Evolutionary conservation across 179 eudicot species (phyloP), one percentile per base, ranked within the genome.

Genomic region (Amaranthus tricolor): DNA sequence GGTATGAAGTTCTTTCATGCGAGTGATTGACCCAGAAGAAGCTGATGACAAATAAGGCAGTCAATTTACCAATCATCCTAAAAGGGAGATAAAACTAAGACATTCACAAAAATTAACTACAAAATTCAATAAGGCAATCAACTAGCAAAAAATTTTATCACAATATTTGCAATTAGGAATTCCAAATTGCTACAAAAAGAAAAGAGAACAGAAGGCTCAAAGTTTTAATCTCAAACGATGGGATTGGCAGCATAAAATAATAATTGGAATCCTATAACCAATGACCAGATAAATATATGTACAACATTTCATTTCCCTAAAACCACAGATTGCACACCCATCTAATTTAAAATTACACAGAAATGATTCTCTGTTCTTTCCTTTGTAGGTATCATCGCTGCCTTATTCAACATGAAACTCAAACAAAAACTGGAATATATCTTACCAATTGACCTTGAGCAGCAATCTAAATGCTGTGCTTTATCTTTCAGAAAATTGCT

Each of bases 21-120:
- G 80, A 72, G 73, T 12, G 13, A 61, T 65, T 15, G 83, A 62
- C 54, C 76, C 84, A 40, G 79, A 62, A 56, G 88, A 79, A 69
- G 78, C 90, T 85, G 72, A 62, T 49, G 49, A 65, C 49, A 59
- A 72, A 21, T 52, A 51, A 31, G 8, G 60, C 51, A 12, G n/a
- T 60, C 50, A 61, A 43, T 43, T n/a, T 66, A 68, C 20, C 57
- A 63, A 50, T 50, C 47, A 11, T 17, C 24, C 68, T 54, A 6
- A 17, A 9, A 24, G 15, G 15, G 11, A 20, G 44, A 70, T 40
- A 63, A 45, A 11, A 68, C 14, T 58, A 50, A 40, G 47, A 71
- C 66, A 62, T 31, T 19, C 13, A 16, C 21, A 66, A 71, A n/a
- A 44, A 73, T 15, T 12, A 9, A 69, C 62, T 56, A 66, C 12